Base-by-base conservation (phyloP, 2,329 filamentous ascomycete species). In the Colletotrichum shisoi region DNA sequence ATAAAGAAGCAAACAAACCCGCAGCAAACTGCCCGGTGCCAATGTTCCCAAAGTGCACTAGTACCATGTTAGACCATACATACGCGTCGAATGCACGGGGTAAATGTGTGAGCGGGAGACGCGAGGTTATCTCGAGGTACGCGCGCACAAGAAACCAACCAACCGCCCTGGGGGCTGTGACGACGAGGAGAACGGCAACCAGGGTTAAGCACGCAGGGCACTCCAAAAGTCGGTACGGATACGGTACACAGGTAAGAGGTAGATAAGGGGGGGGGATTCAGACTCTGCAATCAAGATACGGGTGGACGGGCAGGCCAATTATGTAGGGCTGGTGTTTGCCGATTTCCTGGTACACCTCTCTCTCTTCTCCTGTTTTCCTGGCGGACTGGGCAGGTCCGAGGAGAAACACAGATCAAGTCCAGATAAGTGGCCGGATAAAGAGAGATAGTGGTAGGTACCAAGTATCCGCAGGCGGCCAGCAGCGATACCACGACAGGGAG, bases 361-460 rank as follows among this genome's bases (percentile, higher is more conserved):
- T 34, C 13, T 46, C 24, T 42, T 21, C 17, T 21, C 37, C 15
- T 42, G 13, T 21, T 56, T 31, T 31, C 31, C 24, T 24, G 44
- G 53, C 63, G 17, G 62, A 67, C 67, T 57, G 44, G 66, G 66
- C 57, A 68, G 62, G 62, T 68, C 66, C 66, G 52, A 67, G 57
- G 62, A 59, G 31, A 54, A 66, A 62, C 62, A 52, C 60, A 62
- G 40, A 68, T 31, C 37, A 34, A 37, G 57, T 56, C 61, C 57
- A 61, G 66, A 53, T 19, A 64, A 42, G 45, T 24, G 27, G 46
- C 17, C 27, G 37, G 49, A 52, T 52, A 52, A 31, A 52, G 27
- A 52, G 49, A 19, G 31, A 52, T 34, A 34, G 8, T 9, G 7
- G 31, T 61, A 65, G 56, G 37, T 37, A 53, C 31, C 31, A 34